A percentile compares a stretch with the other conserved stretches of the same genome.
Evolutionary conservation across 805 yeast species (phyloP).

Genomic region (Wickerhamomyces subpelliculosus): DNA sequence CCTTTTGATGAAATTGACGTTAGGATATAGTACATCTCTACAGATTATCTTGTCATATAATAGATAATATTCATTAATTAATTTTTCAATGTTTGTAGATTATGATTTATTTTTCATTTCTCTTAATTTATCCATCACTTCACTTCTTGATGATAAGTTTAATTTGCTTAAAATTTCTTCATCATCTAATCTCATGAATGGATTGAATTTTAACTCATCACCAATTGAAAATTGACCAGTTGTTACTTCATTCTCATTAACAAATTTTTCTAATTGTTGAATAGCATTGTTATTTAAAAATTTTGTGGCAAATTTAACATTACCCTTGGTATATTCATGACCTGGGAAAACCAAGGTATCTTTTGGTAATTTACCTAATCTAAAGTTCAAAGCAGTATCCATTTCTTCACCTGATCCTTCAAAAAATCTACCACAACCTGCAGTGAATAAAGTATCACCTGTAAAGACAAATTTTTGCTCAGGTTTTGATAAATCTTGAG

Average conservation of each 20-base stretch:
- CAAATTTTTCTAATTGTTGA: slow-evolving; percentile 43
- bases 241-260: slow-evolving; percentile 55
- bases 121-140: slow-evolving; percentile 69
- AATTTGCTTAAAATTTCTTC: slow-evolving; percentile 53
- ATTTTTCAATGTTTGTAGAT: neutral
- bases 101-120: slow-evolving; percentile 56
- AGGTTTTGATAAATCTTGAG: slow-evolving; percentile 48
- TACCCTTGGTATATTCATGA: slow-evolving; percentile 87
- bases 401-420: slow-evolving; percentile 84
- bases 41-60: neutral
- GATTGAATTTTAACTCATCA: slow-evolving; percentile 80
- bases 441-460: slow-evolving; percentile 90
- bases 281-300: slow-evolving; percentile 42
- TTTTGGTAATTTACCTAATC: slow-evolving; percentile 54
- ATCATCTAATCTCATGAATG: slow-evolving; percentile 78
- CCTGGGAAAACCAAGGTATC: slow-evolving; percentile 85
- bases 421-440: slow-evolving; percentile 96
- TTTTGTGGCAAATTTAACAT: slow-evolving; percentile 69
- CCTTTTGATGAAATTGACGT: neutral
- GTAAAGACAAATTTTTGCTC: slow-evolving; percentile 76
- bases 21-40: neutral
- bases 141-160: slow-evolving; percentile 41
- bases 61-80: neutral
- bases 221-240: slow-evolving; percentile 80
- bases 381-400: slow-evolving; percentile 58